Conservation (phyloP, 2,329 filamentous ascomycete genomes). For the Hyphodiscus sp. region DNA sequence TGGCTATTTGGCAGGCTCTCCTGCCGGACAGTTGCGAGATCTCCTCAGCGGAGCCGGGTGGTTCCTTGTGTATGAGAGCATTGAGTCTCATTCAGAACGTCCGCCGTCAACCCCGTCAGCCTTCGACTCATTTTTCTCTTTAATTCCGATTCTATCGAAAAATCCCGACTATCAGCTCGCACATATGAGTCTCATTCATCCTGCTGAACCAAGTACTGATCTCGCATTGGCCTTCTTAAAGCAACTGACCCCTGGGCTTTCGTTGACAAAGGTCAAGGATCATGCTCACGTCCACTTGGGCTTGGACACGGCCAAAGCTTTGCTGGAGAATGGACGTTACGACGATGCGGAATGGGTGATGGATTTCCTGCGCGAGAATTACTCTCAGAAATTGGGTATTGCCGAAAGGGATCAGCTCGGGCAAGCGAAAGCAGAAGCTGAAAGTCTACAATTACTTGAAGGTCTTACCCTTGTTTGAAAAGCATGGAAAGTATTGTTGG, state of each 20-base stretch:
- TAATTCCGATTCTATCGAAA: slow-evolving; percentile 10
- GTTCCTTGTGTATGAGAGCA: slow-evolving; percentile 7
- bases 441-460: slow-evolving; percentile 23
- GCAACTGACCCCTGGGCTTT: neutral
- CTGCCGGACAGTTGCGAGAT: neutral
- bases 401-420: slow-evolving; percentile 11
- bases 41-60: slow-evolving; percentile 9
- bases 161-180: slow-evolving; percentile 6
- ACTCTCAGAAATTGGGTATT: slow-evolving; percentile 18
- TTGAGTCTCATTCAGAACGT: neutral
- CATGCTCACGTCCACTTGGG: slow-evolving; percentile 13
- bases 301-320: slow-evolving; percentile 21
- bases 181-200: slow-evolving; percentile 21
- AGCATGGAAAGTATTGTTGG: neutral
- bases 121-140: slow-evolving; percentile 19
- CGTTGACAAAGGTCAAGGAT: neutral
- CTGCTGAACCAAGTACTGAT: slow-evolving; percentile 19
- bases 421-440: slow-evolving; percentile 20
- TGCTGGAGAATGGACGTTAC: slow-evolving; percentile 18
- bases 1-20: slow-evolving; percentile 7
- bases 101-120: slow-evolving; percentile 7
- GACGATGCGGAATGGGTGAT: slow-evolving; percentile 24
- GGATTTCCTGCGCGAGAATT: slow-evolving; percentile 21
- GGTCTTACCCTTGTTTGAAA: slow-evolving; percentile 13
- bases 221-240: slow-evolving; percentile 16